Percentiles rank a stretch among this genome's conserved stretches.
phyloP scores from a whole-genome alignment of 208 protist species.

The Acanthamoeba divionensis region DNA sequence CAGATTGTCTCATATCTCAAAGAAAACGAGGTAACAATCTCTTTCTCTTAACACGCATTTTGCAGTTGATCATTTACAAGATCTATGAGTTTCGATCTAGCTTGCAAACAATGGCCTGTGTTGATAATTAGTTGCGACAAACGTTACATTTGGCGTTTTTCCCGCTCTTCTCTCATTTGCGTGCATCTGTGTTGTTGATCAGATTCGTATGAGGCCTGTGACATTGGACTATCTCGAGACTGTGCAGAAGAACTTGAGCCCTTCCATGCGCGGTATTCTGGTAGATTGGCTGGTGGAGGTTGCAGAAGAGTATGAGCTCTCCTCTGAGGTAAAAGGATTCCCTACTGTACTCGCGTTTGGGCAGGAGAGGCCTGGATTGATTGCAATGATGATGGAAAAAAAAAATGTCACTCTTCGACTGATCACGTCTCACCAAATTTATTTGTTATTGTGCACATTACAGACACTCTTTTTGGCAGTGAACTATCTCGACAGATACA shows the following conservation, averaged over 20 bases:
- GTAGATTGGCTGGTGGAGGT: conserved; percentile 79
- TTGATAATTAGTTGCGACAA: not conserved
- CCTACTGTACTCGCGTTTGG: too few species aligned
- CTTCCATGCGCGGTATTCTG: conserved; percentile 67
- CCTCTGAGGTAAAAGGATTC: conserved; percentile 9
- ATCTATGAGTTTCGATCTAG: not conserved
- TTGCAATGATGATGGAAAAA: too few species aligned
- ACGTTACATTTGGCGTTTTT: not conserved
- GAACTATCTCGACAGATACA: conserved; percentile 75
- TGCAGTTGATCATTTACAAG: not conserved
- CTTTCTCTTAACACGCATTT: not conserved
- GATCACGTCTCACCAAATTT: too few species aligned
- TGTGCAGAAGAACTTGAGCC: conserved; percentile 61
- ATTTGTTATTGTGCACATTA: too few species aligned
- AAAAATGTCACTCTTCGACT: too few species aligned
- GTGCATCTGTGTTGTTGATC: not conserved
- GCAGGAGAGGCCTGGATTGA: too few species aligned
- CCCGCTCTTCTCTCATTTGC: not conserved
- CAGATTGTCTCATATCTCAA: conserved; percentile 74
- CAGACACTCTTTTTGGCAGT: conserved; percentile 74
- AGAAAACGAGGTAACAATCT: conserved; percentile 70
- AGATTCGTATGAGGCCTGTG: not conserved
- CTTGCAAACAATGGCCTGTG: not conserved
- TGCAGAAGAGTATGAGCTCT: conserved; percentile 56
- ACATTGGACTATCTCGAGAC: not conserved